Conservation (phyloP, 306 rosid genomes). For the Citrullus mucosospermus region DNA sequence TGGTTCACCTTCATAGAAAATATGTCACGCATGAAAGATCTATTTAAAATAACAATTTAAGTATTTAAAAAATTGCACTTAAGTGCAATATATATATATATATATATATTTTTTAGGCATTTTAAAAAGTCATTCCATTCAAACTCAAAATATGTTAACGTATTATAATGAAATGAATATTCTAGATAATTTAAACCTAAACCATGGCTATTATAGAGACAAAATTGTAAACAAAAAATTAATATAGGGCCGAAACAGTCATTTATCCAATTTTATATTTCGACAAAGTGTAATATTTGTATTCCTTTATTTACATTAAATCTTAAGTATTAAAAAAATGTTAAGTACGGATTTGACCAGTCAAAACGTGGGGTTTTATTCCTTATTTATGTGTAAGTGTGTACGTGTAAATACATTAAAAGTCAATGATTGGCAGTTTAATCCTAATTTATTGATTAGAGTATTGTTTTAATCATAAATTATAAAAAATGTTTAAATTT, state of each 20-base stretch:
- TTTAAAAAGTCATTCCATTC: too few species aligned
- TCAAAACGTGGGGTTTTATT: background rate
- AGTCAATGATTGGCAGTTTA: background rate
- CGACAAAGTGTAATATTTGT: background rate
- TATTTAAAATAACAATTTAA: too few species aligned
- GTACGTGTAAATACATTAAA: background rate
- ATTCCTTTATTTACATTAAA: background rate
- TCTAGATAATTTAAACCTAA: background rate
- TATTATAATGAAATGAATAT: background rate
- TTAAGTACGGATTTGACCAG: conserved; percentile 11
- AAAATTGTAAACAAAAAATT: too few species aligned
- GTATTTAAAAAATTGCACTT: too few species aligned
- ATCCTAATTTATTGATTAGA: background rate
- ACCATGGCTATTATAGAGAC: too few species aligned
- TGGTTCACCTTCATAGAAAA: too few species aligned
- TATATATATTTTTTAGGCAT: too few species aligned
- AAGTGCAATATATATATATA: too few species aligned
- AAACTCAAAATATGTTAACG: background rate
- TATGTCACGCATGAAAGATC: too few species aligned
- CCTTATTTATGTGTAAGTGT: background rate
- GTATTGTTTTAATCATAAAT: background rate
- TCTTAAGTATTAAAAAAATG: background rate
- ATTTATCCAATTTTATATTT: background rate
- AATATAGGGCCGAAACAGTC: background rate
- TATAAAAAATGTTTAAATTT: too few species aligned